A percentile compares a stretch with the other conserved stretches of the same genome.
phyloP scores from a whole-genome alignment of 352 stramenopile species.

The Pythium vanterpoolii region DNA sequence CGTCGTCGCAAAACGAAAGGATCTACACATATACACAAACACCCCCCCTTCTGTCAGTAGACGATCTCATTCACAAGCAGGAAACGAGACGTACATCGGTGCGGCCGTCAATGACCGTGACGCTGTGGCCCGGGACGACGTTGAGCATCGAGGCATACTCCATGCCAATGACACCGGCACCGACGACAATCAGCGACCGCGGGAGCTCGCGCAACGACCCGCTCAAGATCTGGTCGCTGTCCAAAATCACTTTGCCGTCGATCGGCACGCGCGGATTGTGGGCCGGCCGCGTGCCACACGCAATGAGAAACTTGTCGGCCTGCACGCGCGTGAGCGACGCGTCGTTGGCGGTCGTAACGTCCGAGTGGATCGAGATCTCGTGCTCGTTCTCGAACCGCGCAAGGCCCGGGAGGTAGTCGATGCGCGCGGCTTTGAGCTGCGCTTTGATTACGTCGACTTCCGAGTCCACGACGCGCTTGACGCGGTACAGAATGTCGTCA shows the following conservation, averaged over 20 bases:
- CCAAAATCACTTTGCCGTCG: constrained; percentile 82
- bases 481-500: constrained; percentile 77
- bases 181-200: constrained; percentile 69
- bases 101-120: constrained; percentile 87
- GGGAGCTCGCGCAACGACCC: constrained; percentile 66
- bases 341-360: constrained; percentile 18
- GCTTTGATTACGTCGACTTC: constrained; percentile 81
- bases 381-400: constrained; percentile 72
- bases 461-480: constrained; percentile 72
- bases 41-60: too few relatives aligned
- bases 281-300: constrained; percentile 83
- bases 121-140: constrained; percentile 85
- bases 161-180: constrained; percentile 89
- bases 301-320: constrained; percentile 84
- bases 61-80: neutral
- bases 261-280: constrained; percentile 79
- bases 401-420: constrained; percentile 70
- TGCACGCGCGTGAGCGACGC: constrained; percentile 3
- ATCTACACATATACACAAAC: neutral
- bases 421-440: constrained; percentile 67
- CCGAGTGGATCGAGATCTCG: constrained; percentile 67
- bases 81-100: constrained; percentile 1
- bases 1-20: constrained; percentile 25
- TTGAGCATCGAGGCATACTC: constrained; percentile 92
- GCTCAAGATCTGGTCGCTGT: constrained; percentile 83